Conservation (phyloP, 768 basidiomycete genomes). For the Cyclocybe aegerita region DNA sequence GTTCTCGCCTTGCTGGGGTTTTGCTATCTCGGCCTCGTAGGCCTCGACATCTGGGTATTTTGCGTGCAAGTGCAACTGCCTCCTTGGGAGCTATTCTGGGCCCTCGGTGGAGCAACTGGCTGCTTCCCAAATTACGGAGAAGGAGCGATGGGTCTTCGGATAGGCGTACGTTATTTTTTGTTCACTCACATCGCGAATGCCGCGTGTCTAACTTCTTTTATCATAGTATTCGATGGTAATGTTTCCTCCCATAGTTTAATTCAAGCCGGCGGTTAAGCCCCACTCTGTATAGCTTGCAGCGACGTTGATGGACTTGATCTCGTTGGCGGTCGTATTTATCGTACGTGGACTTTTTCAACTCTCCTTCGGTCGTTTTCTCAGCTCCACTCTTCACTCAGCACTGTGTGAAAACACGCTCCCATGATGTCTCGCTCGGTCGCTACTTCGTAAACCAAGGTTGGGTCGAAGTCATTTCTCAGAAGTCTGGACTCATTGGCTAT, state of each 20-base stretch:
- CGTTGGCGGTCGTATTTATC: slow-evolving; percentile 32
- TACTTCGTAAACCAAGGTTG: slow-evolving; percentile 39
- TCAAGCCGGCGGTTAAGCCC: background rate
- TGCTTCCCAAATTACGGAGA: slow-evolving; percentile 39
- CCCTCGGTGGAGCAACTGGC: slow-evolving; percentile 26
- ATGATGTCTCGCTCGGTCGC: slow-evolving; percentile 29
- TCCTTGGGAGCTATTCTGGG: slow-evolving; percentile 20
- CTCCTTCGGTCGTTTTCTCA: background rate
- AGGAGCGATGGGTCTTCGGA: slow-evolving; percentile 27
- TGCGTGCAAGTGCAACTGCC: slow-evolving; percentile 22
- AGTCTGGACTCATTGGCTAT: background rate
- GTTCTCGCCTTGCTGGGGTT: slow-evolving; percentile 27
- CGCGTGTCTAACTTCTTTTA: slow-evolving; percentile 4
- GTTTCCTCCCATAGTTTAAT: background rate
- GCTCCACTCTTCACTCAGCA: slow-evolving; percentile 17
- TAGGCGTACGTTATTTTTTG: slow-evolving; percentile 27
- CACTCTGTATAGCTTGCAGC: slow-evolving; percentile 27
- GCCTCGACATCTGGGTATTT: slow-evolving; percentile 36
- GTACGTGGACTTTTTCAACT: slow-evolving; percentile 19
- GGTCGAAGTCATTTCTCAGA: background rate
- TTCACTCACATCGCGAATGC: slow-evolving; percentile 2
- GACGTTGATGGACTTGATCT: slow-evolving; percentile 35
- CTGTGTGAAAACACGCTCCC: slow-evolving; percentile 24
- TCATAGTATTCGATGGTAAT: slow-evolving; percentile 21
- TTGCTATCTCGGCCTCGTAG: slow-evolving; percentile 31